Evolutionary conservation across 176 grass and related monocot species (phyloP).

Genomic region (Ananas comosus): DNA sequence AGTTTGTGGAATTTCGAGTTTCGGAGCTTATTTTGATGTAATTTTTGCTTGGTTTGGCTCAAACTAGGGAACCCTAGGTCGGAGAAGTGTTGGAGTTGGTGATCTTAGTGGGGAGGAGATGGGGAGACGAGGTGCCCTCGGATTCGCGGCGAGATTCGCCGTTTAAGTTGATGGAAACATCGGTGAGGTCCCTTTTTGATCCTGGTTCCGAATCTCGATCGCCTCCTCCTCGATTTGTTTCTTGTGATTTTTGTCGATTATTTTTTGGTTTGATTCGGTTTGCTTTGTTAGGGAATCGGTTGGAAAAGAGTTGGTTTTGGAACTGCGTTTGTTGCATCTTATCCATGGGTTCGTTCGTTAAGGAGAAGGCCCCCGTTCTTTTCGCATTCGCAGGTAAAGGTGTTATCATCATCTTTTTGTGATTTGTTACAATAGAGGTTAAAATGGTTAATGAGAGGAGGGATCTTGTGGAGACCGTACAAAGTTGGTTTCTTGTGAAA

Average conservation of each 20-base stretch:
- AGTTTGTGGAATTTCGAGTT: too few relatives aligned
- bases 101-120: too few relatives aligned
- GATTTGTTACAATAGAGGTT: neutral
- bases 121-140: too few relatives aligned
- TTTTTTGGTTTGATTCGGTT: neutral
- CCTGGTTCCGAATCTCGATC: neutral
- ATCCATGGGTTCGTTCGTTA: constrained; percentile 20
- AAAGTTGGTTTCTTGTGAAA: too few relatives aligned
- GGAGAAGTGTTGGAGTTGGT: too few relatives aligned
- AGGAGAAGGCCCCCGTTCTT: constrained; percentile 17
- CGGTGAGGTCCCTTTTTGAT: neutral
- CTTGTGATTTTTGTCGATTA: neutral
- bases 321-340: constrained; percentile 1
- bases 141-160: neutral
- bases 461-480: too few relatives aligned
- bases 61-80: too few relatives aligned
- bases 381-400: constrained; percentile 12
- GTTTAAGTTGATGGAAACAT: neutral
- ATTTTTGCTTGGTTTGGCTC: too few relatives aligned
- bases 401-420: neutral
- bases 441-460: neutral
- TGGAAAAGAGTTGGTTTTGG: neutral
- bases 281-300: neutral
- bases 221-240: neutral
- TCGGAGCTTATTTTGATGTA: too few relatives aligned